Conservation (phyloP, 352 stramenopile genomes). For the Pythium phragmitis region DNA sequence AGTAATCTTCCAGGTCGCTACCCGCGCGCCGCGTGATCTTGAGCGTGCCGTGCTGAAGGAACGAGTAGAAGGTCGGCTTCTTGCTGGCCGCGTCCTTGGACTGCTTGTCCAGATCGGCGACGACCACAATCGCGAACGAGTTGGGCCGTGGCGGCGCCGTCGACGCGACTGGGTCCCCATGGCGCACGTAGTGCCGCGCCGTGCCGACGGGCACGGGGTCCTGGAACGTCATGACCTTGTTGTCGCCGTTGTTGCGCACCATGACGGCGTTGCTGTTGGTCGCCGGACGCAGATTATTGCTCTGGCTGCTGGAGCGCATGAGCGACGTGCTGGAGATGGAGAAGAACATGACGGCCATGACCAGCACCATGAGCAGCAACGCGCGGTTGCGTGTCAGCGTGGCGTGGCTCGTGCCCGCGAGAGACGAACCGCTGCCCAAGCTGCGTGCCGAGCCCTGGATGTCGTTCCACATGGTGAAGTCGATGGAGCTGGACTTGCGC, state of each 20-base stretch:
- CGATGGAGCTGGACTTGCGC: conserved; percentile 75
- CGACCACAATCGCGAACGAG: conserved; percentile 87
- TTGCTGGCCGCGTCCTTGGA: conserved; percentile 82
- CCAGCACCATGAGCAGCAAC: conserved; percentile 45
- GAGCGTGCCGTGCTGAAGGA: conserved; percentile 90
- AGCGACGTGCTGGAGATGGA: conserved; percentile 58
- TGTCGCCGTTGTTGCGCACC: conserved; percentile 16
- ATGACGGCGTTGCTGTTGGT: conserved; percentile 16
- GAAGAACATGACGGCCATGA: conserved; percentile 57
- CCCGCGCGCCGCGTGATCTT: conserved; percentile 47
- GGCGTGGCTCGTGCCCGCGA: conserved; percentile 14
- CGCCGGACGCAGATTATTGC: conserved; percentile 13
- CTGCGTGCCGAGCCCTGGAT: conserved; percentile 26
- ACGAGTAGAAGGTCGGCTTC: conserved; percentile 91
- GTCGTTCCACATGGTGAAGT: conserved; percentile 61
- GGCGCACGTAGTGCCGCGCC: conserved; percentile 12
- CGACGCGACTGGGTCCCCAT: conserved; percentile 2
- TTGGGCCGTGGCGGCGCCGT: conserved; percentile 34
- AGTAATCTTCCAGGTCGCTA: conserved; percentile 47
- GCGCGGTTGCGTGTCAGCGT: conserved; percentile 52
- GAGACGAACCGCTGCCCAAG: conserved; percentile 22
- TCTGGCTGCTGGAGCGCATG: conserved; percentile 17
- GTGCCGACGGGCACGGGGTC: conserved; percentile 14
- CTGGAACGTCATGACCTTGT: conserved; percentile 24
- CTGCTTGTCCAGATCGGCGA: conserved; percentile 97